Percentiles rank a stretch among this genome's conserved stretches.
Evolutionary conservation across 768 basidiomycete genomes (phyloP).

Genomic region (Sistotremastrum suecicum): DNA sequence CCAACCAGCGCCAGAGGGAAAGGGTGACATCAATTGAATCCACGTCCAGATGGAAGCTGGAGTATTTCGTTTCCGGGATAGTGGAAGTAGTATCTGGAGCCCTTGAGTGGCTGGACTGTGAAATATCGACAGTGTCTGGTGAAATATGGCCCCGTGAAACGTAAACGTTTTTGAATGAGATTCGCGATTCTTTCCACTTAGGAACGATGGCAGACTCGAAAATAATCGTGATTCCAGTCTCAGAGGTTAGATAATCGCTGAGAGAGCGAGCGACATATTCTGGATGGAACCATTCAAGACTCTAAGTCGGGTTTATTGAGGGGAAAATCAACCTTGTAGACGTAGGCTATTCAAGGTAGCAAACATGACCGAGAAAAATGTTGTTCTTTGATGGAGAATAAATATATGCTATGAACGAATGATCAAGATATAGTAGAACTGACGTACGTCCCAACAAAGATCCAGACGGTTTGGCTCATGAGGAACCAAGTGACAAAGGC

Average conservation of each 20-base stretch:
- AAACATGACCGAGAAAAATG: conserved; percentile 90
- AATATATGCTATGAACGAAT: conserved; percentile 2
- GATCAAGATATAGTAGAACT: not conserved
- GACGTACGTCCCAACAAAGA: conserved; percentile 82
- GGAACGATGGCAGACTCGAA: conserved; percentile 98
- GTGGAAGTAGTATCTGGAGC: conserved; percentile 2
- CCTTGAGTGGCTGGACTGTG: conserved; percentile 8
- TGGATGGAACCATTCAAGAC: conserved; percentile 16
- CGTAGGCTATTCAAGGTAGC: conserved; percentile 77
- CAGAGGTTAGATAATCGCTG: conserved; percentile 84
- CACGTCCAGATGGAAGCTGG: conserved; percentile 86
- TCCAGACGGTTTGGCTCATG: conserved; percentile 93
- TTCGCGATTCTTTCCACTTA: conserved; percentile 90
- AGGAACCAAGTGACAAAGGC: conserved; percentile 94
- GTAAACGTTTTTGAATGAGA: conserved; percentile 96
- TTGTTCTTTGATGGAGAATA: conserved; percentile 42
- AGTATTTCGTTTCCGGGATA: conserved; percentile 35
- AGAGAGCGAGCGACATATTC: conserved; percentile 78
- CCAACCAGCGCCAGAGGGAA: conserved; percentile 83
- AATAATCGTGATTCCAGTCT: conserved; percentile 87
- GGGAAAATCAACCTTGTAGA: conserved; percentile 45
- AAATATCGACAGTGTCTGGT: conserved; percentile 2
- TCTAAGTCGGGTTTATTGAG: not conserved
- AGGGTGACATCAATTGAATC: conserved; percentile 94
- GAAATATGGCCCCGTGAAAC: conserved; percentile 62